Evolutionary conservation across 177 flowering plant genomes (phyloP), one percentile per base, ranked within the genome.

Genomic region (Vitis hybrid): DNA sequence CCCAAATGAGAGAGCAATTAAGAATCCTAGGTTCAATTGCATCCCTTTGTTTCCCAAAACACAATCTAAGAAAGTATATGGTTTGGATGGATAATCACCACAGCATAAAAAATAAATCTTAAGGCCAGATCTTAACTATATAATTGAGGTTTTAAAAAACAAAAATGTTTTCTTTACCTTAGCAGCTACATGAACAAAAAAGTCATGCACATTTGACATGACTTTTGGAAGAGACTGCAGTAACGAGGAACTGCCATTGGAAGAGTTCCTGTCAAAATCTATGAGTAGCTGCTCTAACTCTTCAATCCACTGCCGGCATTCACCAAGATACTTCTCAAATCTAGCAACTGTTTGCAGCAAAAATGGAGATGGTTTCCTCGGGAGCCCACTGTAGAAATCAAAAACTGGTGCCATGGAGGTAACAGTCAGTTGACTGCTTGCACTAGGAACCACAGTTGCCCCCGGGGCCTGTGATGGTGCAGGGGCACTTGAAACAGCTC

Each of bases 141-240:
- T 21, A 23, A 51, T 15, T 21, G 8, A n/a, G 17, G 48, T 8
- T 39, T 39, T 6, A 39, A 18, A 58, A 30, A 60, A 34, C 17
- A 18, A 52, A 23, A 15, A 14, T 9, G 52, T 54, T 62, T 18
- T 3, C 45, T 32, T 76, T 80, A 91, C 99, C 98, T 96, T 96
- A 23, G 99, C 88, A 70, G 99, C 99, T 68, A 91, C 97, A 74
- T 96, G 95, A 76, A 96, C 89, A 84, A 96, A 96, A 79, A 92
- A 92, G 68, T 85, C 94, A 74, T 96, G 99, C 75, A 93, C 93
- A 82, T 96, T 93, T 66, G 91, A 79, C 87, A 96, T 83, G 72
- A 96, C 94, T 76, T 86, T 89, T 6, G 99, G 99, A 73, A 96
- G 88, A 77, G 98, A 91, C 64, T 86, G 86, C 81, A 96, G 79